Percentiles rank a stretch among this genome's conserved stretches.
phyloP scores from a whole-genome alignment of 2,329 filamentous ascomycete genomes.

The Sporothrix curviconia region DNA sequence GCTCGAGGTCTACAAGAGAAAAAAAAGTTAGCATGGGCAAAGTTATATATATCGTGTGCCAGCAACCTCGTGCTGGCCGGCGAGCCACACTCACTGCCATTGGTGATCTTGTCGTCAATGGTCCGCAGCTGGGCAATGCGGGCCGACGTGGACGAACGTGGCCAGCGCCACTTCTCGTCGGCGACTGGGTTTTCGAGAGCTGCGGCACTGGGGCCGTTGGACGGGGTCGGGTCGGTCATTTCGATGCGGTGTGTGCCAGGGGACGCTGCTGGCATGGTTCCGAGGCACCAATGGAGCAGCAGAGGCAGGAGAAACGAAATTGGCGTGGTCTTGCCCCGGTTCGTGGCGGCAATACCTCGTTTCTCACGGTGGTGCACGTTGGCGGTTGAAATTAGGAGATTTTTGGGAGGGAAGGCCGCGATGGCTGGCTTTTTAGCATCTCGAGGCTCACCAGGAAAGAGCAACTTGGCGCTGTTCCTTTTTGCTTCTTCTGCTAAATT shows the following conservation, averaged over 20 bases:
- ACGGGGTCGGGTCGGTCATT: slow-evolving; percentile 40
- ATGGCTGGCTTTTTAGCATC: slow-evolving; percentile 4
- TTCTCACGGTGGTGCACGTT: slow-evolving; percentile 9
- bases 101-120: slow-evolving; percentile 51
- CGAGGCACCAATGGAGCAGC: neutral
- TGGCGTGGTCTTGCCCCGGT: slow-evolving; percentile 12
- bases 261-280: slow-evolving; percentile 17
- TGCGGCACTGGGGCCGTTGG: slow-evolving; percentile 27
- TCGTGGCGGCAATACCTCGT: slow-evolving; percentile 15
- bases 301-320: slow-evolving; percentile 9
- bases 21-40: neutral
- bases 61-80: neutral
- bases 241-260: slow-evolving; percentile 32
- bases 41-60: neutral
- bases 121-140: slow-evolving; percentile 49
- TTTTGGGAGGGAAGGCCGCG: neutral
- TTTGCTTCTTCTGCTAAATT: slow-evolving; percentile 6
- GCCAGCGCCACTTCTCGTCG: slow-evolving; percentile 38
- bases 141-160: slow-evolving; percentile 54
- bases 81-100: slow-evolving; percentile 40
- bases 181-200: slow-evolving; percentile 16
- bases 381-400: neutral
- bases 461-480: neutral
- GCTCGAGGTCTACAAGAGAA: slow-evolving; percentile 36
- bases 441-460: neutral